These are phyloP conservation scores for Penicilliopsis zonata DNA, from an alignment of 495 filamentous ascomycete species.

Conservation along the genomic window DNA sequence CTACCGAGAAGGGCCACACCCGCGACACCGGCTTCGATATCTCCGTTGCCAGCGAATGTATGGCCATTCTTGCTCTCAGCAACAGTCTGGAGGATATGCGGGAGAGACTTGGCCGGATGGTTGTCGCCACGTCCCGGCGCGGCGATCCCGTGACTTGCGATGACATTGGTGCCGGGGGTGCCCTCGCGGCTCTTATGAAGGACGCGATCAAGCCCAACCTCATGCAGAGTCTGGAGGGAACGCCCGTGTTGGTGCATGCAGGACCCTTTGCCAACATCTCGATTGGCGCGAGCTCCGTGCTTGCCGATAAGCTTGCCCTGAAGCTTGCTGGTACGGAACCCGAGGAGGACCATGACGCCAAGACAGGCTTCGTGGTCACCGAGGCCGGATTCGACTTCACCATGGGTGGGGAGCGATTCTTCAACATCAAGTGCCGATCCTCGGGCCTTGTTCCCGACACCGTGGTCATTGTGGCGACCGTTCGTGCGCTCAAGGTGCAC, in stretches of 20 bases:
- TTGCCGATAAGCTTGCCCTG: conserved; percentile 89
- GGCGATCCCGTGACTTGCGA: conserved; percentile 94
- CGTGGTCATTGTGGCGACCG: conserved; percentile 89
- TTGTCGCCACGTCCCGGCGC: conserved; percentile 73
- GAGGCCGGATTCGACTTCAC: conserved; percentile 99
- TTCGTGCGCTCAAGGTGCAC: conserved; percentile 92
- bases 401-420: conserved; percentile 98
- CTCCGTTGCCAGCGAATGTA: conserved; percentile 93
- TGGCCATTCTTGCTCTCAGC: conserved; percentile 93
- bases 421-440: conserved; percentile 98
- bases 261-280: conserved; percentile 97
- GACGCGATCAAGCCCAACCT: conserved; percentile 98
- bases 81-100: conserved; percentile 82
- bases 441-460: conserved; percentile 86
- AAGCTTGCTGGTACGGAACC: conserved; percentile 92
- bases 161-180: conserved; percentile 86
- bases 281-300: conserved; percentile 88
- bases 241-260: conserved; percentile 92
- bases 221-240: conserved; percentile 97
- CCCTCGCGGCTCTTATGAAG: conserved; percentile 88
- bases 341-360: conserved; percentile 77
- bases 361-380: conserved; percentile 91
- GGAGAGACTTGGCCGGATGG: conserved; percentile 89
- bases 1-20: conserved; percentile 77
- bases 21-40: conserved; percentile 93